Conservation (phyloP, 371 early-diverging fungal species). For the Rhizopus stolonifer region DNA sequence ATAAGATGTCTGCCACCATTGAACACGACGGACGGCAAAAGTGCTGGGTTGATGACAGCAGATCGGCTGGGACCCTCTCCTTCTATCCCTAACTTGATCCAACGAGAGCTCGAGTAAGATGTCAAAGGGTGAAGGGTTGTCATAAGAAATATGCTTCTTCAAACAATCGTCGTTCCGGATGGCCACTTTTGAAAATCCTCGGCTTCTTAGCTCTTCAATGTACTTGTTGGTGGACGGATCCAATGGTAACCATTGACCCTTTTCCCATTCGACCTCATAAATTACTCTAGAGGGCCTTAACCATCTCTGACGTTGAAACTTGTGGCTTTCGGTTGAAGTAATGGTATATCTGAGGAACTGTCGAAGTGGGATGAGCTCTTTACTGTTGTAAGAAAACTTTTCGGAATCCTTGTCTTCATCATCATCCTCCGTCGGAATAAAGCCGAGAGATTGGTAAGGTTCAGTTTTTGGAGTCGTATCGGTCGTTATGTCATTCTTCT, state of each 20-base stretch:
- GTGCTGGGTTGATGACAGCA: slow-evolving; percentile 12
- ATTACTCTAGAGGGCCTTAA: slow-evolving; percentile 7
- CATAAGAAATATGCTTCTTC: slow-evolving; percentile 15
- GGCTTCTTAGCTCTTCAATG: slow-evolving; percentile 12
- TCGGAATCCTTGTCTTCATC: too few relatives aligned
- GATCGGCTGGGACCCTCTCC: neutral
- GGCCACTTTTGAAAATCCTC: slow-evolving; percentile 16
- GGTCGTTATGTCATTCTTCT: too few relatives aligned
- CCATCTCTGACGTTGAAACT: slow-evolving; percentile 10
- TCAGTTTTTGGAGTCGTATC: too few relatives aligned
- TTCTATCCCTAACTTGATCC: neutral
- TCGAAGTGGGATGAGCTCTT: slow-evolving; percentile 19
- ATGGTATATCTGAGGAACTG: slow-evolving; percentile 21
- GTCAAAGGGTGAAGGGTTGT: slow-evolving; percentile 10
- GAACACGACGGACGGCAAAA: slow-evolving; percentile 14
- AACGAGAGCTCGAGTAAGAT: slow-evolving; percentile 14
- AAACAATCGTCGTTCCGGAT: slow-evolving; percentile 15
- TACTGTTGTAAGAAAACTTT: too few relatives aligned
- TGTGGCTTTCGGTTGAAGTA: slow-evolving; percentile 8
- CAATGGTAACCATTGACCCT: slow-evolving; percentile 23
- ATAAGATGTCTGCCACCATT: slow-evolving; percentile 25
- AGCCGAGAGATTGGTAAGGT: too few relatives aligned
- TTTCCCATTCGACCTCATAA: slow-evolving; percentile 27
- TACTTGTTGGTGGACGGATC: slow-evolving; percentile 10
- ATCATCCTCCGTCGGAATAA: too few relatives aligned